These are phyloP conservation scores for Fibroporia radiculosa DNA, from an alignment of 768 basidiomycete genomes.

Conservation along the genomic window DNA sequence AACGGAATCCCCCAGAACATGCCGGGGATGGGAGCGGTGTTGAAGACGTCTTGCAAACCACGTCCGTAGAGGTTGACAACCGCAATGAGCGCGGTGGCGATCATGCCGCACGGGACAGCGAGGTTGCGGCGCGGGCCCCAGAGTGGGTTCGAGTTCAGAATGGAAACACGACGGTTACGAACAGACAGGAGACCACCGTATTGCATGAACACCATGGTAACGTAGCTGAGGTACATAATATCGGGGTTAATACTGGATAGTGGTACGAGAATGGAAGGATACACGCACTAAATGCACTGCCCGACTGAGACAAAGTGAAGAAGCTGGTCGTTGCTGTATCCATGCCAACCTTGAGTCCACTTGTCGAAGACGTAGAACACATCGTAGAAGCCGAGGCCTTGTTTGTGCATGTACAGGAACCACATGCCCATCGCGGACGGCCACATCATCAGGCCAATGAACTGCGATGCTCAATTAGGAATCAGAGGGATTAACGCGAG, in stretches of 20 bases:
- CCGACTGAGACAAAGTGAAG: slow-evolving; percentile 46
- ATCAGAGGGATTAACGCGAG: too few relatives aligned
- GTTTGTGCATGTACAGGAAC: slow-evolving; percentile 29
- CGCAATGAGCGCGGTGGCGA: slow-evolving; percentile 34
- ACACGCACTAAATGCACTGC: slow-evolving; percentile 38
- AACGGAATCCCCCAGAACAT: slow-evolving; percentile 45
- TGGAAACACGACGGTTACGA: slow-evolving; percentile 44
- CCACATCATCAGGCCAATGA: slow-evolving; percentile 39
- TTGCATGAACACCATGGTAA: slow-evolving; percentile 51
- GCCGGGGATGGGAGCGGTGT: slow-evolving; percentile 34
- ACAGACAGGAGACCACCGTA: slow-evolving; percentile 53
- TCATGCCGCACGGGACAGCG: slow-evolving; percentile 29
- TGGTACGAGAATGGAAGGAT: not conserved
- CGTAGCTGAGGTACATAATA: slow-evolving; percentile 41
- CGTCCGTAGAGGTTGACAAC: slow-evolving; percentile 36
- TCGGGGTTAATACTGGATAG: slow-evolving; percentile 24
- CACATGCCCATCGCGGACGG: slow-evolving; percentile 36
- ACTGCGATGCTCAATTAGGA: slow-evolving; percentile 20
- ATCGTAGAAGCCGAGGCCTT: slow-evolving; percentile 40
- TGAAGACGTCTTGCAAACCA: slow-evolving; percentile 36
- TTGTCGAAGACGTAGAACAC: slow-evolving; percentile 40
- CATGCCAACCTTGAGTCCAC: slow-evolving; percentile 31
- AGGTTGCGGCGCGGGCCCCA: slow-evolving; percentile 41
- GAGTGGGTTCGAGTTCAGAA: slow-evolving; percentile 47
- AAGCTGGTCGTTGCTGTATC: slow-evolving; percentile 31